Evolutionary conservation across 78 protist species (phyloP).

Genomic region (Cyanophora paradoxa): DNA sequence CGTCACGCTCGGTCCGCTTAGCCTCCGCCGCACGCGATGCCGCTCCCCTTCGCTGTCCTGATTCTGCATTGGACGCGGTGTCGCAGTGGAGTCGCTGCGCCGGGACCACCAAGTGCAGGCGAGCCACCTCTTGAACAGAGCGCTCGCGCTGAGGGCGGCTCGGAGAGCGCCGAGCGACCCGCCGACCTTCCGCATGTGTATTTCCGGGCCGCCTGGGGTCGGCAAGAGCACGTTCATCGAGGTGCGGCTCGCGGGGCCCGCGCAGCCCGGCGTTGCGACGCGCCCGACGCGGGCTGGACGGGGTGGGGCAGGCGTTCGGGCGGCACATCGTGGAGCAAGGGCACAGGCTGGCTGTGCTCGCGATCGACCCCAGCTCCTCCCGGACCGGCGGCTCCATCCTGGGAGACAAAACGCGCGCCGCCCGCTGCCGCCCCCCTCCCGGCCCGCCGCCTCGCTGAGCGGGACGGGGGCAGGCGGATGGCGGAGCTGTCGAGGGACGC

Average conservation of each 20-base stretch:
- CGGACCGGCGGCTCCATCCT: conserved; percentile 84
- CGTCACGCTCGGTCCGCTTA: conserved; percentile 22
- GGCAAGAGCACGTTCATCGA: conserved; percentile 95
- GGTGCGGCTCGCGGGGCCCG: too few species aligned
- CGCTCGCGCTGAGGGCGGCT: neutral
- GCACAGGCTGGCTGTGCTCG: conserved; percentile 36
- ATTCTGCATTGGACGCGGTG: too few species aligned
- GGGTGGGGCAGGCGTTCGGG: conserved; percentile 84
- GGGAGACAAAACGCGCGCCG: conserved; percentile 94
- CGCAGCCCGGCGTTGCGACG: too few species aligned
- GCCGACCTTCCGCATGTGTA: conserved; percentile 78
- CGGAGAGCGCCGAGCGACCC: too few species aligned
- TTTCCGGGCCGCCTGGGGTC: conserved; percentile 93
- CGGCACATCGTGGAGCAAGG: conserved; percentile 20
- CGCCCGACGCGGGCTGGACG: too few species aligned
- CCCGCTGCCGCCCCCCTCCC: too few species aligned
- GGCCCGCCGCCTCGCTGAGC: too few species aligned
- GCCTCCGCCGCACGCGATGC: too few species aligned
- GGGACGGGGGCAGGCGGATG: too few species aligned
- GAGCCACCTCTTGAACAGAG: neutral
- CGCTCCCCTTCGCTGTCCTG: too few species aligned
- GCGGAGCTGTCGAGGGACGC: conserved; percentile 48
- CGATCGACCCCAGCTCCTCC: conserved; percentile 88
- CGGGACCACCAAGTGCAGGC: neutral
- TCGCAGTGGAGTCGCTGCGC: neutral